Base-by-base conservation (phyloP, 2,329 filamentous ascomycete species). In the Penicillium thymicola region DNA sequence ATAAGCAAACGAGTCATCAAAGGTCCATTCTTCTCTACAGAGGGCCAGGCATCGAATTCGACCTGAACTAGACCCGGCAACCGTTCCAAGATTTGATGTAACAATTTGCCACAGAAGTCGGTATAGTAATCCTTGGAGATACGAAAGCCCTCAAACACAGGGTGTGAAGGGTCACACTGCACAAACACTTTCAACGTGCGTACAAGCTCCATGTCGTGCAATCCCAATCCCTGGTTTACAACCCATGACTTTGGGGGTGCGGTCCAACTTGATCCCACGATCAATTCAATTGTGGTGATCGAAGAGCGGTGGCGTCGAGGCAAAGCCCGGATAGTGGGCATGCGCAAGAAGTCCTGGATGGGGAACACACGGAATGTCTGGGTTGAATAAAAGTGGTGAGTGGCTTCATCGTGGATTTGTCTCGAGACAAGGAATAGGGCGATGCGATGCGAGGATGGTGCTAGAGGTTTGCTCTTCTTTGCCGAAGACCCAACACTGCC, bases 251-350 rank as follows among this genome's bases (percentile, higher is more conserved):
- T 74, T 14, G 84, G 84, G 25, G 83, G 82, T 38, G 75, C 75
- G 4, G 77, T 82, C 81, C 84, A 86, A 53, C 82, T 83, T 3
- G 82, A 82, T 0, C 84, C 84, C 4, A 86, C 70, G 4, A 83
- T 77, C 59, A 86, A 68, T 67, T 85, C 83, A 38, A 85, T 66
- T 4, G 77, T 78, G 13, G 77, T 79, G 52, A 87, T 73, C 27
- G 75, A 76, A 23, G 74, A 70, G 28, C 81, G 78, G 70, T 86
- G 83, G 53, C 72, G 76, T 4, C 75, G 70, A 2, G 82, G 75
- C 14, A 86, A 70, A 51, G 79, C 78, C 8, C 78, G 70, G 30
- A 86, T 61, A n/a, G 72, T 72, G 13, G 76, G 76, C 54, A 71
- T 66, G 28, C 68, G 67, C 34, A 70, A 79, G 53, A 79, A 79